Percentiles rank a stretch among this genome's conserved stretches.
phyloP scores from a whole-genome alignment of 208 protist species.

The Trypanosoma grayi region DNA sequence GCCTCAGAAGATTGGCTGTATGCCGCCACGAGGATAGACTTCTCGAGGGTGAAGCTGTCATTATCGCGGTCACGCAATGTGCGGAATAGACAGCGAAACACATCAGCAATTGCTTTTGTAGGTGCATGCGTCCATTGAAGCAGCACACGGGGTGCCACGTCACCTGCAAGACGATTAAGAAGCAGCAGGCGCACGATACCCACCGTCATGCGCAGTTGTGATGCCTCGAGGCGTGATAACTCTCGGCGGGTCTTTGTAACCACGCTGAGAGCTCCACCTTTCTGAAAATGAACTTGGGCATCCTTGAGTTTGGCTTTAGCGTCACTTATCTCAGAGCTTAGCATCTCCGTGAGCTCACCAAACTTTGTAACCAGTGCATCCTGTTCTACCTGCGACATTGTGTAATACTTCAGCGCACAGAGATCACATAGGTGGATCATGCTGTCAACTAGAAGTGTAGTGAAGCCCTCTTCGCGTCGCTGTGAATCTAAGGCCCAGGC shows the following conservation, averaged over 20 bases:
- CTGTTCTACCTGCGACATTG: constrained; percentile 58
- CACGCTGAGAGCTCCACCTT: constrained; percentile 17
- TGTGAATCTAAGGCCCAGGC: constrained; percentile 13
- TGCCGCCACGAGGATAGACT: constrained; percentile 58
- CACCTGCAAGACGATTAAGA: constrained; percentile 44
- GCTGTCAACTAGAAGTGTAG: constrained; percentile 23
- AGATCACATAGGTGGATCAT: constrained; percentile 71
- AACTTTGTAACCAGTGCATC: constrained; percentile 49
- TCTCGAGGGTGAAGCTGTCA: constrained; percentile 65
- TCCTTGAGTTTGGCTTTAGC: constrained; percentile 46
- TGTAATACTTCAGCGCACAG: constrained; percentile 42
- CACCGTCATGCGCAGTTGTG: constrained; percentile 56
- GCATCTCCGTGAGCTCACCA: constrained; percentile 36
- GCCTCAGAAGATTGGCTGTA: constrained; percentile 69
- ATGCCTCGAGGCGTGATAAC: constrained; percentile 46
- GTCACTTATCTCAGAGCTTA: constrained; percentile 24
- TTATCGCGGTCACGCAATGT: constrained; percentile 57
- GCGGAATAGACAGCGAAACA: constrained; percentile 82
- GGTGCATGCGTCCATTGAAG: constrained; percentile 63
- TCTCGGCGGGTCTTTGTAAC: constrained; percentile 36
- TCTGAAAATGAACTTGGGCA: constrained; percentile 24
- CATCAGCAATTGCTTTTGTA: constrained; percentile 67
- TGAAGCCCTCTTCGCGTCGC: constrained; percentile 3
- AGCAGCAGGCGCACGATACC: constrained; percentile 63
- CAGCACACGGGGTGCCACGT: constrained; percentile 52